A percentile compares a stretch with the other conserved stretches of the same genome.
phyloP scores from a whole-genome alignment of 2,329 filamentous ascomycete genomes.

The Cercospora sp. region DNA sequence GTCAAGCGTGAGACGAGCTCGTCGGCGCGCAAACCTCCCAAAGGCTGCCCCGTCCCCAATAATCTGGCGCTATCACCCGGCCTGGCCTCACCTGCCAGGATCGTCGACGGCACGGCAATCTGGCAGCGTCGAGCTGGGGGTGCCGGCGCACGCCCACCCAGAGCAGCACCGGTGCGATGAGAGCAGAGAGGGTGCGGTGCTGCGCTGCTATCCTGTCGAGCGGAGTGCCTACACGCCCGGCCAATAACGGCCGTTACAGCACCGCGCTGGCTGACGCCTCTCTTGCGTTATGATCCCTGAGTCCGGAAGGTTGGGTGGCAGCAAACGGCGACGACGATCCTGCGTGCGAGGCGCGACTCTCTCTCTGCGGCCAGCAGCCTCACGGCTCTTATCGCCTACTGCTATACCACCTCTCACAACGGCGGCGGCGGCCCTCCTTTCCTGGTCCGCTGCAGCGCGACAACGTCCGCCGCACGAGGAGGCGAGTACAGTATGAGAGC shows the following conservation, averaged over 20 bases:
- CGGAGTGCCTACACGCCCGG: neutral
- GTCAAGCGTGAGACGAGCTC: constrained; percentile 7
- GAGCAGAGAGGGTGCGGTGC: neutral
- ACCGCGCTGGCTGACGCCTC: constrained; percentile 25
- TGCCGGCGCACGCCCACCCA: neutral
- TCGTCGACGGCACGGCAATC: constrained; percentile 11
- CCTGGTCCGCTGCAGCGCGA: constrained; percentile 1
- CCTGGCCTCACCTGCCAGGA: constrained; percentile 3
- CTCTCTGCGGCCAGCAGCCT: neutral
- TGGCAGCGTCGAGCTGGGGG: neutral
- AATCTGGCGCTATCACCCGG: constrained; percentile 11
- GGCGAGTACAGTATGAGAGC: constrained; percentile 3
- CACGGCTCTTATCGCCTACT: constrained; percentile 10
- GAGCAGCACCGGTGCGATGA: neutral
- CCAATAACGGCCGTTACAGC: constrained; percentile 20
- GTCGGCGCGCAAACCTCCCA: constrained; percentile 1
- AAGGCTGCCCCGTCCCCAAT: constrained; percentile 6
- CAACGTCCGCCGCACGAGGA: neutral
- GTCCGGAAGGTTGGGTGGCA: constrained; percentile 27
- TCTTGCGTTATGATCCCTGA: constrained; percentile 34
- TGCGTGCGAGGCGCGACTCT: constrained; percentile 5
- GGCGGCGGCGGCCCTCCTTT: constrained; percentile 4
- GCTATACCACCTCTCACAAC: constrained; percentile 3
- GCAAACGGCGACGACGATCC: constrained; percentile 29
- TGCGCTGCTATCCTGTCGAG: neutral